phyloP scores from a whole-genome alignment of 2,329 filamentous ascomycete genomes.

The Diplodia corticola region DNA sequence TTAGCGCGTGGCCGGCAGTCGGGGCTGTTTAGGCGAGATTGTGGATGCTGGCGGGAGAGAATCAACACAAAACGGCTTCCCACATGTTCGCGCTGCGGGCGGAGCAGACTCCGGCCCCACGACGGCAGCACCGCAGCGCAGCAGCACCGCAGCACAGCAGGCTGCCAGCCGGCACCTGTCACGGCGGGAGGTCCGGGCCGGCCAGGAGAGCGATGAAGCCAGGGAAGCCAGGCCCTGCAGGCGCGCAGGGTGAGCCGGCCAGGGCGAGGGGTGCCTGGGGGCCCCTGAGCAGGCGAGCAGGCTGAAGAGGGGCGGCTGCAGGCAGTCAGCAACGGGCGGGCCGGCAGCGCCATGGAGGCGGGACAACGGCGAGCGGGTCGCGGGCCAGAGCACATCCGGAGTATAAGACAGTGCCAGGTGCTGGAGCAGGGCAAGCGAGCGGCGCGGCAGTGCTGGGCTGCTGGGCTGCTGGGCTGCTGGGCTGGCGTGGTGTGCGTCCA shows the following conservation, averaged over 20 bases:
- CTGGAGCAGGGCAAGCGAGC: neutral
- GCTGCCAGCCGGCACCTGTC: no score
- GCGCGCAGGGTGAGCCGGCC: neutral
- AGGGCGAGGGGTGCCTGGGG: no score
- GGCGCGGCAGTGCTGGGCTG: neutral
- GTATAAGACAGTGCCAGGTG: no score
- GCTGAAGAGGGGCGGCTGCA: neutral
- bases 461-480: no score
- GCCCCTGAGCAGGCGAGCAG: no score
- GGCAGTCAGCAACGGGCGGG: neutral
- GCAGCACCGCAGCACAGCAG: no score
- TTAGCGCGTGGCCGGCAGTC: neutral
- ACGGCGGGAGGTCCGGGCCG: conserved; percentile 12
- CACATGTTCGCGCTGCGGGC: neutral
- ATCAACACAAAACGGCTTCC: no score
- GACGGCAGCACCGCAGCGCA: no score
- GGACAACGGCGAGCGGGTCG: conserved; percentile 12
- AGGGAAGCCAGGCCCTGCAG: conserved; percentile 1
- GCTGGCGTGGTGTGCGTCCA: neutral
- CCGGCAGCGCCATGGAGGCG: neutral
- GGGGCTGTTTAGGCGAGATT: conserved; percentile 11
- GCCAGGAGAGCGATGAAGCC: no score
- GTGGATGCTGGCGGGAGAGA: neutral
- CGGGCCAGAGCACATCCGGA: no score
- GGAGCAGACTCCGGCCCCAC: neutral